A percentile compares a stretch with the other conserved stretches of the same genome.
These are phyloP conservation scores for Colletotrichum incanum DNA, from an alignment of 2,329 filamentous ascomycete species.

Conservation along the genomic window DNA sequence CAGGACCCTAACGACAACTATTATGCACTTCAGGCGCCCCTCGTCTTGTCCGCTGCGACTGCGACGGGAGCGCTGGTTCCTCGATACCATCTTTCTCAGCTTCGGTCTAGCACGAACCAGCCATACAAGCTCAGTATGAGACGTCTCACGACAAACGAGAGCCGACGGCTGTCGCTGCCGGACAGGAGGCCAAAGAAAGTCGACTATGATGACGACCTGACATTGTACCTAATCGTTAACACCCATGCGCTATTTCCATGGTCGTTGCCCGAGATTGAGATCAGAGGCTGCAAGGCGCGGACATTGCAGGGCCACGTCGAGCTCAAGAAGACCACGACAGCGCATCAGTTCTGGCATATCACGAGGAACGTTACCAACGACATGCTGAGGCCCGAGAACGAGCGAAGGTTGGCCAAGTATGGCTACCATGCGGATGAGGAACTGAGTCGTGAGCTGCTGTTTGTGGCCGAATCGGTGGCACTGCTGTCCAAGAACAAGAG, in stretches of 20 bases:
- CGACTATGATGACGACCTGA: conserved; percentile 29
- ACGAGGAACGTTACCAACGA: conserved; percentile 33
- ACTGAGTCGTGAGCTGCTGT: conserved; percentile 20
- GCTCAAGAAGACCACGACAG: conserved; percentile 19
- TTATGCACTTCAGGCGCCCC: conserved; percentile 9
- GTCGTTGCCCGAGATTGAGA: conserved; percentile 17
- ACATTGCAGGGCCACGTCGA: conserved; percentile 20
- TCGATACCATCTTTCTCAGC: conserved; percentile 17
- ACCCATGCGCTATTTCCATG: conserved; percentile 2
- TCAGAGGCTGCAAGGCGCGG: conserved; percentile 25
- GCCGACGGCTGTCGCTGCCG: conserved; percentile 4
- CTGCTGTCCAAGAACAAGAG: neutral
- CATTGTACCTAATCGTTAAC: conserved; percentile 22
- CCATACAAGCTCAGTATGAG: conserved; percentile 31
- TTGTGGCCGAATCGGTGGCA: conserved; percentile 2
- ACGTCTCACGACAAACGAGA: conserved; percentile 14
- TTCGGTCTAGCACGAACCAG: neutral
- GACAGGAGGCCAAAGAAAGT: neutral
- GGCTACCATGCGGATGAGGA: conserved; percentile 29
- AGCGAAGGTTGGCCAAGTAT: conserved; percentile 12
- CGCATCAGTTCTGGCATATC: conserved; percentile 43
- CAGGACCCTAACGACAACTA: conserved; percentile 23
- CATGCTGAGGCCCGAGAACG: conserved; percentile 13
- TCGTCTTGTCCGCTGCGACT: conserved; percentile 12
- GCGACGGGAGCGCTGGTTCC: neutral